Base-by-base conservation (phyloP, 208 protist genomes). In the Angomonas desouzai region DNA sequence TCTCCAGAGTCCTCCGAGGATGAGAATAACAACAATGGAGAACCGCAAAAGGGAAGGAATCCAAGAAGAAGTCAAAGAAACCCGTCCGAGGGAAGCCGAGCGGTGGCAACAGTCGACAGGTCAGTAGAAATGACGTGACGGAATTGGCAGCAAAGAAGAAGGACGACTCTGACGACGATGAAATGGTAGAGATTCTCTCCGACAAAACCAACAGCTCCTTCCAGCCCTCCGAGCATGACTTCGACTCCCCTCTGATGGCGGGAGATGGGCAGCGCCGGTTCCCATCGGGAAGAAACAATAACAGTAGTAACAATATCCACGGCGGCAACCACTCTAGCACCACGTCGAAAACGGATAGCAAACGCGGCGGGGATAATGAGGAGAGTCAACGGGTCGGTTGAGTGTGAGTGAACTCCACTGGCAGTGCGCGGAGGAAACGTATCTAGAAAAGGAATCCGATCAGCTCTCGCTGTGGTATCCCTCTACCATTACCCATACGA, bases 391-490 rank as follows among this genome's bases (percentile, higher is more conserved):
- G 81, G 16, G 83, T 92, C n/a, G 70, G 63, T 28, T 90, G 27
- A 76, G 68, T 10, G 79, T 89, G 45, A 62, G 76, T 25, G 88
- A 94, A 70, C 66, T 94, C 29, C 66, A 66, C n/a, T 94, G 88
- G 85, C 70, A 60, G n/a, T 90, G 82, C 48, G 66, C 71, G 0
- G 83, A 84, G 63, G 88, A 94, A 58, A 62, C 11, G 2, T 84
- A 88, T 64, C 48, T 81, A 23, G 69, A 81, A 36, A 69, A 61
- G 28, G 49, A 73, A 4, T 71, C 72, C 51, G 81, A 73, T 0
- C 72, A 87, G 64, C 81, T 94, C 23, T 77, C 72, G 1, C 71
- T 94, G 20, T 94, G 88, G 85, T 92, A 87, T 73, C 88, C 88
- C 20, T 76, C 64, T 23, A 76, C 64, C 1, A 94, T 94, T 59